Percentiles rank a stretch among this genome's conserved stretches.
Conservation (phyloP, 345 rosid genomes). For the Gossypium sturtianum region DNA sequence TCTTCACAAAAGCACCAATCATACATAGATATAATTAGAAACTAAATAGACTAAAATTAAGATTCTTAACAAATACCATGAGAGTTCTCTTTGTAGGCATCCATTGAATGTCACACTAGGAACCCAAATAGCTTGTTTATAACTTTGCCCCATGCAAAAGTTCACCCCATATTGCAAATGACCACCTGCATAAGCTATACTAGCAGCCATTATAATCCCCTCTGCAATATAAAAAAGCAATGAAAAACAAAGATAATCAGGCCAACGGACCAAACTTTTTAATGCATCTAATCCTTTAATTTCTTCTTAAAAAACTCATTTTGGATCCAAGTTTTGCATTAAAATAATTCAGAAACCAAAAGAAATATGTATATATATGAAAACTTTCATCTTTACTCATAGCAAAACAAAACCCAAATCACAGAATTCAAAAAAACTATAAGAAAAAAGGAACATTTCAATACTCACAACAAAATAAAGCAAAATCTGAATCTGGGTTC, state of each 20-base stretch:
- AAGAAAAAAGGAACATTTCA: not conserved
- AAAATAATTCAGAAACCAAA: not conserved
- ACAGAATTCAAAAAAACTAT: not conserved
- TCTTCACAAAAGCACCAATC: not conserved
- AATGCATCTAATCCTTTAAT: not conserved
- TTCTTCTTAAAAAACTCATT: not conserved
- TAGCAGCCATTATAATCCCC: slow-evolving; percentile 41
- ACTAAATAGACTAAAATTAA: not conserved
- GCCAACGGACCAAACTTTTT: not conserved
- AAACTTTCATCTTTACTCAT: not conserved
- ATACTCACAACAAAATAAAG: not conserved
- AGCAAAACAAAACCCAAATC: slow-evolving; percentile 2
- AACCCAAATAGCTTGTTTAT: slow-evolving; percentile 32
- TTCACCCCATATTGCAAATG: slow-evolving; percentile 31
- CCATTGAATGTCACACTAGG: slow-evolving; percentile 34
- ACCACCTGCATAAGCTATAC: slow-evolving; percentile 43
- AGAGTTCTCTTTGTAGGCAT: slow-evolving; percentile 42
- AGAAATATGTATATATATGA: too few species aligned
- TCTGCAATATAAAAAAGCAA: slow-evolving; percentile 18
- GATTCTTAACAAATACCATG: slow-evolving; percentile 45
- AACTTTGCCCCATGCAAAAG: slow-evolving; percentile 28
- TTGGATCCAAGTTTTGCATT: not conserved
- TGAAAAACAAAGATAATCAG: not conserved
- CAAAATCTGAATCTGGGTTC: slow-evolving; percentile 6
- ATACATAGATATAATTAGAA: not conserved